Evolutionary conservation across 1,139 yeast genomes (phyloP).

Genomic region (Scheffersomyces titani): DNA sequence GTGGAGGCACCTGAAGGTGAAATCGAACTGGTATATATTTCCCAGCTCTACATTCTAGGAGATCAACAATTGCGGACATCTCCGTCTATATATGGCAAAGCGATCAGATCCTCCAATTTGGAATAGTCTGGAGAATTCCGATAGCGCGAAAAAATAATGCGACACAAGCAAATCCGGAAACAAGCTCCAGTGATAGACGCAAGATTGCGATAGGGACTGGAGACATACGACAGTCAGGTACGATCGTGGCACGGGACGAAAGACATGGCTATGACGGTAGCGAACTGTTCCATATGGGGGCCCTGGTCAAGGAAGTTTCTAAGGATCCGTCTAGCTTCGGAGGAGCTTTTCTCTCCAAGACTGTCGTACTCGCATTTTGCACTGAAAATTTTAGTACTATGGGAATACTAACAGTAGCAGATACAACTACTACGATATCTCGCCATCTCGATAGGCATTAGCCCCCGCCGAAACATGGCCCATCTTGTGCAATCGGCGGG

Average conservation of each 20-base stretch:
- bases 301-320: not conserved
- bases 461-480: not conserved
- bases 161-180: not conserved
- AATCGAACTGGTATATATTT: not conserved
- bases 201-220: not conserved
- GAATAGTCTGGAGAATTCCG: conserved; percentile 1
- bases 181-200: not conserved
- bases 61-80: not conserved
- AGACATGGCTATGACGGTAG: not conserved
- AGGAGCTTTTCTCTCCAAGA: not conserved
- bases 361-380: not conserved
- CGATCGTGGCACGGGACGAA: not conserved
- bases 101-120: conserved; percentile 1
- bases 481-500: not conserved
- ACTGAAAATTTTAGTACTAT: not conserved
- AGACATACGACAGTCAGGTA: not conserved
- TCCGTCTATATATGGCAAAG: not conserved
- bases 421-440: too few species aligned
- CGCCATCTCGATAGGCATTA: not conserved
- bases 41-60: not conserved
- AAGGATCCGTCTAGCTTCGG: not conserved
- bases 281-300: not conserved
- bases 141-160: conserved; percentile 6
- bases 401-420: not conserved
- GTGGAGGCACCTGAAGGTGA: not conserved